Evolutionary conservation across 345 rosid species (phyloP), one percentile per base, ranked within the genome.

Genomic region (Geranium brycei): DNA sequence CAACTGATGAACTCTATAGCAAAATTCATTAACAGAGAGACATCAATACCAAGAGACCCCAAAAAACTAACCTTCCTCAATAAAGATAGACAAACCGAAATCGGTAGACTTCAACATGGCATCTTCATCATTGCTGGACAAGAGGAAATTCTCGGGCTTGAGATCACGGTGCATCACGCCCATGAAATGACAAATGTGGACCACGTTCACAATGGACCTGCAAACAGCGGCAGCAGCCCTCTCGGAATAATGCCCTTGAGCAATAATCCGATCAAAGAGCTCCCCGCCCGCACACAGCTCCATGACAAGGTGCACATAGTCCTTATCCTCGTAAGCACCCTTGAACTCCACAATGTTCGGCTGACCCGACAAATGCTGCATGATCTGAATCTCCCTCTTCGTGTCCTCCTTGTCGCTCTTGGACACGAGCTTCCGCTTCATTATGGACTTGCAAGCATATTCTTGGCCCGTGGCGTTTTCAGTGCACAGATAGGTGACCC

Each of bases 231-330:
- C 90, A 4, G 95, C 95, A 67, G 88, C 97, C 62, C 79, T 81
- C 83, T 90, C 97, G 0, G 88, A 75, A 59, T 87, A 90, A 70
- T 87, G 87, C 38, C 95, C 95, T 47, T 78, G 70, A 40, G 83
- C 87, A 51, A 80, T 83, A 30, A 87, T 90, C 70, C 85, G 72
- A 71, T 90, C 97, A 63, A 90, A 90, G 14, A 90, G 87, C 79
- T 90, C 97, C 13, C 97, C 91, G 3, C 97, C 97, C 64, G 89
- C 87, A 18, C 96, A 89, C 66, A 89, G 83, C 76, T 87, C 96
- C 96, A 89, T 89, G 55, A 87, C 90, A 19, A 90, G 78, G 77
- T 90, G 97, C 62, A 87, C 88, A 58, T 86, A 81, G 68, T 82
- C 82, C 72, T 79, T 79, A 58, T 90, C 97, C 76, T 87, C 95